Evolutionary conservation across 495 filamentous ascomycete genomes (phyloP).

Genomic region (Polyplosphaeria fusca): DNA sequence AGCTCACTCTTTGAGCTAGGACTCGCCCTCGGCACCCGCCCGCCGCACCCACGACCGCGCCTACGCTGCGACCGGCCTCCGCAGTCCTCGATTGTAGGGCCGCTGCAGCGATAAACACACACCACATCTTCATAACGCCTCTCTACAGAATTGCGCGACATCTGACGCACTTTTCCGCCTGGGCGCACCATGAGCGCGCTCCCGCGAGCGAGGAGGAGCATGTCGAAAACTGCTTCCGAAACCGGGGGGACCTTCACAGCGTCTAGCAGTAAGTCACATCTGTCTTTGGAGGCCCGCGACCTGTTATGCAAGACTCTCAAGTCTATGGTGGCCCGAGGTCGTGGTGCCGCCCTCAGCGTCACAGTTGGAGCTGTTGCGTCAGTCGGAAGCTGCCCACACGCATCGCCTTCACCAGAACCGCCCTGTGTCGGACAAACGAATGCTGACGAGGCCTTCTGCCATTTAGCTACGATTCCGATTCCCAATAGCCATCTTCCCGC

Average conservation of each 20-base stretch:
- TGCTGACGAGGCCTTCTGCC: not conserved
- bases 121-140: constrained; percentile 4
- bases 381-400: constrained; percentile 3
- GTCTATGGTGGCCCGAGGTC: constrained; percentile 2
- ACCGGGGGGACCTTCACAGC: constrained; percentile 4
- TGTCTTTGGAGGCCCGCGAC: no score
- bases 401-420: no score
- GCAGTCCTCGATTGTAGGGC: constrained; percentile 1
- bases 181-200: constrained; percentile 36
- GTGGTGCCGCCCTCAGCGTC: constrained; percentile 4
- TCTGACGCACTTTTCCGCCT: constrained; percentile 19
- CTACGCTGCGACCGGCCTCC: constrained; percentile 19
- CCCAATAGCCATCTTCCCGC: constrained; percentile 5
- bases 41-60: constrained; percentile 16
- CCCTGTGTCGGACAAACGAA: no score
- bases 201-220: constrained; percentile 35
- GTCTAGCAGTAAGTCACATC: constrained; percentile 20
- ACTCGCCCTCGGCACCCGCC: constrained; percentile 16
- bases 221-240: constrained; percentile 30
- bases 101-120: constrained; percentile 8
- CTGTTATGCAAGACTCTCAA: no score
- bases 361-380: constrained; percentile 17
- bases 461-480: constrained; percentile 8
- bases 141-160: constrained; percentile 16
- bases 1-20: not conserved